These are phyloP conservation scores for Scedosporium boydii DNA, from an alignment of 2,329 filamentous ascomycete genomes.

Conservation along the genomic window DNA sequence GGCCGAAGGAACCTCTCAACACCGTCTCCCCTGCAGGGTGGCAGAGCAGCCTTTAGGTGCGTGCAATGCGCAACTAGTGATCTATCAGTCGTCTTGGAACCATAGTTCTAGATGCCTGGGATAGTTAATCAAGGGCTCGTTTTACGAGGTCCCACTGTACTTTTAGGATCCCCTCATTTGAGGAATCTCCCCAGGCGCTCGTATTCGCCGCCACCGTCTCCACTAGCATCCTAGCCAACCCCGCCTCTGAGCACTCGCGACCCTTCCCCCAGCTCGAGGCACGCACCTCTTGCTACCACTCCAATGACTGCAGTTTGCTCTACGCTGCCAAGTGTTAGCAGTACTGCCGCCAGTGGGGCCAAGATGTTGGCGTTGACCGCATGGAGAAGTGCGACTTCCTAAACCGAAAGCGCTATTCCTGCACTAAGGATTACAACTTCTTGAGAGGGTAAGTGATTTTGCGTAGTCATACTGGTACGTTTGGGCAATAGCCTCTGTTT, in stretches of 20 bases:
- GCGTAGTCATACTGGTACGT: too few species aligned
- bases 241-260: not conserved
- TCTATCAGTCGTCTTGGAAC: too few species aligned
- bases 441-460: too few species aligned
- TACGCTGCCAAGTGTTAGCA: not conserved
- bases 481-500: too few species aligned
- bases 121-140: too few species aligned
- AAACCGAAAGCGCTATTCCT: not conserved
- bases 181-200: not conserved
- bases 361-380: not conserved
- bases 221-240: not conserved
- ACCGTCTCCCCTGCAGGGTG: too few species aligned
- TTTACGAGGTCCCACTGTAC: too few species aligned
- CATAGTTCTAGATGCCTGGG: too few species aligned
- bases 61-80: too few species aligned
- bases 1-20: too few species aligned
- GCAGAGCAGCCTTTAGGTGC: too few species aligned
- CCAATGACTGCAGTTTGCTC: conserved; percentile 1
- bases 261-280: not conserved
- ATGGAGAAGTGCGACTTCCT: not conserved
- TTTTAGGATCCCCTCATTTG: too few species aligned
- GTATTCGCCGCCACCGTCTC: not conserved
- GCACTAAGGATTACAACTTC: conserved; percentile 21
- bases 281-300: not conserved
- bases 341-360: conserved; percentile 2